Evolutionary conservation across 768 basidiomycete species (phyloP), one percentile per base, ranked within the genome.

Genomic region (Kwoniella sp.): DNA sequence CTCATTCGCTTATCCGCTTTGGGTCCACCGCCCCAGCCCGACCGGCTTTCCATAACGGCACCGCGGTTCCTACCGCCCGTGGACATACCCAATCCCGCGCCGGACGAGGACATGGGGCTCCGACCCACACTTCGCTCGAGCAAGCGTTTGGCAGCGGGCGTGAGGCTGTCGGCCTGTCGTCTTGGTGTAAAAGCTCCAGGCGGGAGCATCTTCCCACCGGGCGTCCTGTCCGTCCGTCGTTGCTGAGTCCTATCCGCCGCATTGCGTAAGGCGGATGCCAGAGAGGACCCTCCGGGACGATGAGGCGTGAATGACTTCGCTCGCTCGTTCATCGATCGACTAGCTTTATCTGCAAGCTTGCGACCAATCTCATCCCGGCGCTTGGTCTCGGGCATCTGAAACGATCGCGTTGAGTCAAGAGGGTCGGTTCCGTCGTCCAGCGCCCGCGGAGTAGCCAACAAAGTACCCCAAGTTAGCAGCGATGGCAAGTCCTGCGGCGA

Each of bases 391-490:
- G 84, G 80, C 50, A 99, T 81, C 31, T 81, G 83, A 76, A 96
- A 99, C 41, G 76, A 59, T 9, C 43, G 28, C 8, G 67, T 60
- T 8, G 59, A 50, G 48, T 80, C 79, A 2, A 76, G 70, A 3
- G 79, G 76, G 60, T 86, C 65, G 20, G 57, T 57, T 4, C 41
- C 25, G 10, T 31, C 42, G 36, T 64, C 57, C 15, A 98, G 80
- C 4, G 95, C 80, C 46, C 93, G 84, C 3, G 95, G 95, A 8
- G 95, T 98, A 14, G 88, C 85, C 59, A 85, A 83, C 20, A 98
- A 79, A 11, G 89, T 91, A 1, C 95, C 95, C 90, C 89, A 92
- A 11, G 95, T 99, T 86, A 98, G 90, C 14, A 99, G 81, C 61
- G 96, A 85, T 65, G 90, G 89, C 45, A 98, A 80, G 0, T 88